Evolutionary conservation across 129 eudicot species (phyloP).

Genomic region (Mikania micrantha): DNA sequence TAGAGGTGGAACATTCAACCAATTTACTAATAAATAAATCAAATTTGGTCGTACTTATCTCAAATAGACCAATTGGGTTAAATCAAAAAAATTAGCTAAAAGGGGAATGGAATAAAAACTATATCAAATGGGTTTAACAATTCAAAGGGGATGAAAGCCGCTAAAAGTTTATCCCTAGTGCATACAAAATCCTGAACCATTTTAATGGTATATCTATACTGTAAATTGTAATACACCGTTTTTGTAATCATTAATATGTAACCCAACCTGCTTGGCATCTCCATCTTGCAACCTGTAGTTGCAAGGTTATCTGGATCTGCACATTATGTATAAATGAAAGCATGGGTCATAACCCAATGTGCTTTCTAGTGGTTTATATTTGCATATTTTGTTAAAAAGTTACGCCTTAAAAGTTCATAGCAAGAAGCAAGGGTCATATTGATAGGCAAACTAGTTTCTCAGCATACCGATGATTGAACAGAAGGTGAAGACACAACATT

Average conservation of each 20-base stretch:
- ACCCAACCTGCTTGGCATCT: background rate
- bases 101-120: constrained; percentile 1
- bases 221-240: background rate
- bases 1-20: background rate
- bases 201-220: background rate
- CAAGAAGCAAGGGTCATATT: constrained; percentile 12
- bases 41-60: background rate
- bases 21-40: background rate
- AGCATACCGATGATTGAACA: constrained; percentile 74
- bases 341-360: background rate
- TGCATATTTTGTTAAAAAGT: background rate
- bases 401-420: constrained; percentile 1
- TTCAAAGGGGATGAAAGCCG: background rate
- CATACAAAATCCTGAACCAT: background rate
- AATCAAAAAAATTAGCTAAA: background rate
- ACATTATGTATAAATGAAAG: background rate
- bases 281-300: background rate
- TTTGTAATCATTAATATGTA: background rate
- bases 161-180: background rate
- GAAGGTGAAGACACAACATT: constrained; percentile 56
- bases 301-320: constrained; percentile 2
- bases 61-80: background rate
- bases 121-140: background rate
- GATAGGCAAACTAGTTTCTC: constrained; percentile 18
- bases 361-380: background rate